Percentiles rank a stretch among this genome's conserved stretches.
Evolutionary conservation across 1,284 basidiomycete species (phyloP).

Genomic region (Volvariella surrecta): DNA sequence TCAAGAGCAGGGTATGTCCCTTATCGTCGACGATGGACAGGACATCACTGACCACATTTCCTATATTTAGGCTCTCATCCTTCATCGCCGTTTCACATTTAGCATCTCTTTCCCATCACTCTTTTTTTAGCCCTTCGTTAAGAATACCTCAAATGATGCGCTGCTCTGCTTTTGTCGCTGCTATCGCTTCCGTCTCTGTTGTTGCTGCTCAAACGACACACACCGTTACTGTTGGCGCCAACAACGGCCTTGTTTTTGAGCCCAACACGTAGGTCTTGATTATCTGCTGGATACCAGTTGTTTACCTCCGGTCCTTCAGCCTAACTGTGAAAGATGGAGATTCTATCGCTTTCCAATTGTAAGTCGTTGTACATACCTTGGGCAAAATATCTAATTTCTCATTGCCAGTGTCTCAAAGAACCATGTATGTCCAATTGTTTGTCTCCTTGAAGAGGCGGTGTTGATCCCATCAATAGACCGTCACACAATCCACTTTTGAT

Average conservation of each 20-base stretch:
- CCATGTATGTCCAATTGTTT: slow-evolving; percentile 22
- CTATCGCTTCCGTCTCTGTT: slow-evolving; percentile 25
- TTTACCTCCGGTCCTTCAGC: slow-evolving; percentile 13
- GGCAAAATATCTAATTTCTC: not conserved
- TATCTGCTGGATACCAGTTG: not conserved
- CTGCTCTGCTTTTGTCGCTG: slow-evolving; percentile 33
- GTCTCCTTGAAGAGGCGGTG: slow-evolving; percentile 3
- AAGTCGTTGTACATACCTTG: no score
- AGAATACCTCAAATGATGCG: slow-evolving; percentile 31
- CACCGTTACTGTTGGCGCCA: slow-evolving; percentile 39
- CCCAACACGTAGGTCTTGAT: slow-evolving; percentile 13
- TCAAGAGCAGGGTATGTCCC: slow-evolving; percentile 17
- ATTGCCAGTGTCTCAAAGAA: slow-evolving; percentile 20
- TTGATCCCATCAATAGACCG: slow-evolving; percentile 26
- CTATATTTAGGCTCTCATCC: not conserved
- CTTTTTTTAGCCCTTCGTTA: slow-evolving; percentile 4
- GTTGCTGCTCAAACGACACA: slow-evolving; percentile 26
- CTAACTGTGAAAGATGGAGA: slow-evolving; percentile 44
- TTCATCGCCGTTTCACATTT: slow-evolving; percentile 1
- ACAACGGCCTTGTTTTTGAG: slow-evolving; percentile 28
- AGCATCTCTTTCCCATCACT: not conserved
- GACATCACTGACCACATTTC: not conserved
- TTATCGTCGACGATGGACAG: not conserved
- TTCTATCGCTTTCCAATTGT: slow-evolving; percentile 39
- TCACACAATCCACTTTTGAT: slow-evolving; percentile 52